Evolutionary conservation across 2,329 filamentous ascomycete species (phyloP).

Genomic region (Coccinonectria pachysandricola): DNA sequence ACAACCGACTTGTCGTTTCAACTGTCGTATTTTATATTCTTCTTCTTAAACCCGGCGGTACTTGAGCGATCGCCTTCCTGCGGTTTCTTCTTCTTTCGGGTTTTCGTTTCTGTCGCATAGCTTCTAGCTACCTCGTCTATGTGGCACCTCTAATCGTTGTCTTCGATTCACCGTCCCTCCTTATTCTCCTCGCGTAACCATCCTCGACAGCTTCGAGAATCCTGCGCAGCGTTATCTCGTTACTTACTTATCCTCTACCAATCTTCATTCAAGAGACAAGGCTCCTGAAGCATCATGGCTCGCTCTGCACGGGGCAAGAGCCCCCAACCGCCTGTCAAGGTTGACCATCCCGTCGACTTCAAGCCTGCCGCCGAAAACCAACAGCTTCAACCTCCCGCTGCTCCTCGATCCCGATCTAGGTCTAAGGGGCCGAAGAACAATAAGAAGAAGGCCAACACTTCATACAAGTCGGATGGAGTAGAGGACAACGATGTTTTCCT

Average conservation of each 20-base stretch:
- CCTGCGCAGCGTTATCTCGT: no score
- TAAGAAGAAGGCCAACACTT: slow-evolving; percentile 29
- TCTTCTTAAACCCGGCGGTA: slow-evolving; percentile 8
- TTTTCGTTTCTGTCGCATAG: no score
- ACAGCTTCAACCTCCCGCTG: slow-evolving; percentile 4
- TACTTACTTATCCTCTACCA: no score
- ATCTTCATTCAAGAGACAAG: no score
- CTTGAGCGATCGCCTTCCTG: slow-evolving; percentile 10
- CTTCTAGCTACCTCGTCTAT: no score
- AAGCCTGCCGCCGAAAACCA: slow-evolving; percentile 10
- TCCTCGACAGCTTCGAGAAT: no score
- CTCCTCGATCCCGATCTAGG: slow-evolving; percentile 7
- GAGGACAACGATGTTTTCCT: slow-evolving; percentile 86
- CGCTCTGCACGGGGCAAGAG: slow-evolving; percentile 26
- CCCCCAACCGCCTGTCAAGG: slow-evolving; percentile 23
- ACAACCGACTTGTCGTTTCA: slow-evolving; percentile 6
- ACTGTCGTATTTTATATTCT: slow-evolving; percentile 6
- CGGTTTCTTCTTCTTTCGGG: slow-evolving; percentile 5
- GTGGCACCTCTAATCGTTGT: no score
- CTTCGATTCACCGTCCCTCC: slow-evolving; percentile 8
- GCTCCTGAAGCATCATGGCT: slow-evolving; percentile 23
- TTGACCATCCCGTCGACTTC: slow-evolving; percentile 11
- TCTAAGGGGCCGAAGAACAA: slow-evolving; percentile 5
- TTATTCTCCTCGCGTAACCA: no score
- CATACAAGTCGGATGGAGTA: slow-evolving; percentile 71